These are phyloP conservation scores for Populus hybrid DNA, from an alignment of 441 rosid species.

Conservation along the genomic window DNA sequence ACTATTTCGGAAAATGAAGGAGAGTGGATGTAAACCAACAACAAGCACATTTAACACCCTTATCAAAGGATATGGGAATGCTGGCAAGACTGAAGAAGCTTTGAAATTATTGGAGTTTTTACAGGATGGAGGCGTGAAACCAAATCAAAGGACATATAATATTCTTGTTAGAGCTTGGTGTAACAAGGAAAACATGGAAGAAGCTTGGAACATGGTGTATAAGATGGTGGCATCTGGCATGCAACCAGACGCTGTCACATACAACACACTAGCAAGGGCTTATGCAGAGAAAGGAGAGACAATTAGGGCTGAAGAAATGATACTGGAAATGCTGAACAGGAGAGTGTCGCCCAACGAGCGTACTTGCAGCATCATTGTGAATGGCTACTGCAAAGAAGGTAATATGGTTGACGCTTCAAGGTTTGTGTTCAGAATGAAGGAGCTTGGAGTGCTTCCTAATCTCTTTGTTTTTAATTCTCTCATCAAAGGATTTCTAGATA, in stretches of 20 bases:
- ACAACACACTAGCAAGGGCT: conserved; percentile 72
- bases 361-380: conserved; percentile 83
- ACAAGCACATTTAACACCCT: conserved; percentile 84
- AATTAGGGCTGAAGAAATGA: conserved; percentile 64
- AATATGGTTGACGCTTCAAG: conserved; percentile 73
- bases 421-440: conserved; percentile 72
- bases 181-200: conserved; percentile 51
- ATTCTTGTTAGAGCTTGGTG: conserved; percentile 85
- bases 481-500: conserved; percentile 76
- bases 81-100: conserved; percentile 72
- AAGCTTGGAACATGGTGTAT: conserved; percentile 72
- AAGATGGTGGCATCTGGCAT: conserved; percentile 68
- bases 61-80: conserved; percentile 77
- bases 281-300: conserved; percentile 63
- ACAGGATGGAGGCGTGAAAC: conserved; percentile 51
- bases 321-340: conserved; percentile 63
- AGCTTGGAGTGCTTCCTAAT: conserved; percentile 89
- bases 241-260: conserved; percentile 79
- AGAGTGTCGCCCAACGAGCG: conserved; percentile 71
- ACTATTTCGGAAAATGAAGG: conserved; percentile 75
- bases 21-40: conserved; percentile 69
- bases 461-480: conserved; percentile 78
- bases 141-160: conserved; percentile 75
- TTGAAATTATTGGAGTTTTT: conserved; percentile 59
- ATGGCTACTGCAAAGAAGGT: conserved; percentile 19